A percentile compares a stretch with the other conserved stretches of the same genome.
Evolutionary conservation across 2,329 filamentous ascomycete genomes (phyloP).

Genomic region (Trichophyton rubrum): DNA sequence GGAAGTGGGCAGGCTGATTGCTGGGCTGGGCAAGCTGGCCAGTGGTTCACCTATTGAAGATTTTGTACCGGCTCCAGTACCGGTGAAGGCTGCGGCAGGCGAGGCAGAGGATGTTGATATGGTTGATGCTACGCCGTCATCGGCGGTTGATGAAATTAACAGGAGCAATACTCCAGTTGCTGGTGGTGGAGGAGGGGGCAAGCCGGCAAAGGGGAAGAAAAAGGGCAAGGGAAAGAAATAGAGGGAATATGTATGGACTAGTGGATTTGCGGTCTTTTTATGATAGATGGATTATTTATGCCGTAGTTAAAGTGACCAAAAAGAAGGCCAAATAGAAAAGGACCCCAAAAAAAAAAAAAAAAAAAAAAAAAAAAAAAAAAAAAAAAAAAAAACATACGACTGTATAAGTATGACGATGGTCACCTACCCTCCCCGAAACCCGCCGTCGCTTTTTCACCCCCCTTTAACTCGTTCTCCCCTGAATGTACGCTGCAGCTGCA

Average conservation of each 20-base stretch:
- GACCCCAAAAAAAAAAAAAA: no score
- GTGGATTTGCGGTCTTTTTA: not conserved
- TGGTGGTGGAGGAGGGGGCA: conserved; percentile 51
- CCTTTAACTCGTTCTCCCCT: no score
- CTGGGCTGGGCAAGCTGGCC: conserved; percentile 63
- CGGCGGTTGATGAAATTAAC: conserved; percentile 27
- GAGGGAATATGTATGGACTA: not conserved
- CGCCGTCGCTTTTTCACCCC: no score
- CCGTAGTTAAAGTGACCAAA: no score
- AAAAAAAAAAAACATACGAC: no score
- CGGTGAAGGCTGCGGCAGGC: conserved; percentile 29
- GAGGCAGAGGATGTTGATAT: conserved; percentile 17
- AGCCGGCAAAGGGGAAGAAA: conserved; percentile 61
- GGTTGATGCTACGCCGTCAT: conserved; percentile 25
- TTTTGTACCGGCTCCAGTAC: conserved; percentile 20
- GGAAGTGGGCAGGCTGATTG: conserved; percentile 73
- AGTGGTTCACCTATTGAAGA: conserved; percentile 42
- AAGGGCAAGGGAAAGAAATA: conserved; percentile 63
- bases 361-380: no score
- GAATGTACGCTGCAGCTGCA: no score
- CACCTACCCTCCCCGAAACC: no score
- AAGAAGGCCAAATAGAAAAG: no score
- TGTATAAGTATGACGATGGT: no score
- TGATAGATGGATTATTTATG: not conserved
- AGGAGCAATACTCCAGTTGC: conserved; percentile 18